Conservation (phyloP, 805 yeast genomes). For the Wickerhamiella occidentalis region DNA sequence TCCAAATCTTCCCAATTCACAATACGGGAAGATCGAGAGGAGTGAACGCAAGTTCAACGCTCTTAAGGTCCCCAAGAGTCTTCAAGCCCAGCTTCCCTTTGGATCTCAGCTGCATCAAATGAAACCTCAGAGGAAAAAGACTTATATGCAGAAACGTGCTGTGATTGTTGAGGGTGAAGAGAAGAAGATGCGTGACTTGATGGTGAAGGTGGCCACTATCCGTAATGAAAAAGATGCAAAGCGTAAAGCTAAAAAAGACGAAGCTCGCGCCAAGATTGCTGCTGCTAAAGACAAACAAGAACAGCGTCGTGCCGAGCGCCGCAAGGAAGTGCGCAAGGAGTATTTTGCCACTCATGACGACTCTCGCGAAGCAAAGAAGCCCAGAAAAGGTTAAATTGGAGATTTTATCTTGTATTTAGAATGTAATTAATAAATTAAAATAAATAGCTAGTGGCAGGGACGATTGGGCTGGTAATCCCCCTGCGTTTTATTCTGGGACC, state of each 20-base stretch:
- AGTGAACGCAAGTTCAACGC: conserved; percentile 76
- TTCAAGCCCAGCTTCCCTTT: conserved; percentile 74
- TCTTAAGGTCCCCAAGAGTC: conserved; percentile 67
- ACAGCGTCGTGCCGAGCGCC: conserved; percentile 58
- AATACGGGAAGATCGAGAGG: conserved; percentile 66
- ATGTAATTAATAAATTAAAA: not conserved
- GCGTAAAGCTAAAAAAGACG: conserved; percentile 59
- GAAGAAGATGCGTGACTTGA: conserved; percentile 79
- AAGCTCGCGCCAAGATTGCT: conserved; percentile 59
- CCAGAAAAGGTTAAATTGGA: conserved; percentile 17
- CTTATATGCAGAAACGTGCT: conserved; percentile 82
- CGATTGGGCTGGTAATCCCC: too few relatives aligned
- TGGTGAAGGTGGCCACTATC: conserved; percentile 76
- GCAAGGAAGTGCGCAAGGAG: conserved; percentile 76
- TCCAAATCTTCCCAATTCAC: conserved; percentile 42
- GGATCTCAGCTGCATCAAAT: conserved; percentile 79
- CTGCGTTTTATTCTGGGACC: not conserved
- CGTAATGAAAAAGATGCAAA: conserved; percentile 75
- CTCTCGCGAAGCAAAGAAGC: conserved; percentile 24
- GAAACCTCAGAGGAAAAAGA: conserved; percentile 68
- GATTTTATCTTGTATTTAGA: not conserved
- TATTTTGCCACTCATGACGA: conserved; percentile 47
- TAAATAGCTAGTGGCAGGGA: not conserved
- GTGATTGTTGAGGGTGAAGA: conserved; percentile 88
- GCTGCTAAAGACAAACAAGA: conserved; percentile 67